Percentiles rank a stretch among this genome's conserved stretches.
Evolutionary conservation across 164 flowering plant genomes (phyloP).

Genomic region (Magnolia sinica): DNA sequence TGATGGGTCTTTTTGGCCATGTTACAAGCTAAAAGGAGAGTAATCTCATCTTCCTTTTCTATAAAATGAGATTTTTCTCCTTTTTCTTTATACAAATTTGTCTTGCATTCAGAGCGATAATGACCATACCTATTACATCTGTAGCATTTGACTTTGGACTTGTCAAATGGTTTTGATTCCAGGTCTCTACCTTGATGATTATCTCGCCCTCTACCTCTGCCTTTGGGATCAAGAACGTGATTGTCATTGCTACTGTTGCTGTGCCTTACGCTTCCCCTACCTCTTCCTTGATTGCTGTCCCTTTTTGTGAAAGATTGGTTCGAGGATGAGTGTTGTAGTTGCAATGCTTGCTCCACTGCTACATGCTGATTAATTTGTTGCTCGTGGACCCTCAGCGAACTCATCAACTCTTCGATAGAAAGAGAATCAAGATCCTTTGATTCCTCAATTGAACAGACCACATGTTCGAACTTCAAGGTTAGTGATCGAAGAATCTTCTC

Average conservation of each 20-base stretch:
- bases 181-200: background rate
- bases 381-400: background rate
- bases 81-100: background rate
- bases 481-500: background rate
- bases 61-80: background rate
- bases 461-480: background rate
- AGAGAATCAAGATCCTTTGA: background rate
- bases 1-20: background rate
- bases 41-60: background rate
- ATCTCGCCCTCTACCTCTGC: background rate
- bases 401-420: background rate
- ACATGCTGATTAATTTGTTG: background rate
- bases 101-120: no score
- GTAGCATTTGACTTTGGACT: background rate
- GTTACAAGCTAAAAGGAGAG: background rate
- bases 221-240: background rate
- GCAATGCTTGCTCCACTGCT: background rate
- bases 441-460: conserved; percentile 2
- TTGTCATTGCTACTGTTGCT: no score
- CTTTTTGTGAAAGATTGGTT: background rate
- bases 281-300: background rate
- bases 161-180: no score
- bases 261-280: background rate
- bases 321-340: background rate
- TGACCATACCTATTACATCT: background rate